Evolutionary conservation across 2,329 filamentous ascomycete genomes (phyloP), one percentile per base, ranked within the genome.

Genomic region (Ploettnerulaceae sp.): DNA sequence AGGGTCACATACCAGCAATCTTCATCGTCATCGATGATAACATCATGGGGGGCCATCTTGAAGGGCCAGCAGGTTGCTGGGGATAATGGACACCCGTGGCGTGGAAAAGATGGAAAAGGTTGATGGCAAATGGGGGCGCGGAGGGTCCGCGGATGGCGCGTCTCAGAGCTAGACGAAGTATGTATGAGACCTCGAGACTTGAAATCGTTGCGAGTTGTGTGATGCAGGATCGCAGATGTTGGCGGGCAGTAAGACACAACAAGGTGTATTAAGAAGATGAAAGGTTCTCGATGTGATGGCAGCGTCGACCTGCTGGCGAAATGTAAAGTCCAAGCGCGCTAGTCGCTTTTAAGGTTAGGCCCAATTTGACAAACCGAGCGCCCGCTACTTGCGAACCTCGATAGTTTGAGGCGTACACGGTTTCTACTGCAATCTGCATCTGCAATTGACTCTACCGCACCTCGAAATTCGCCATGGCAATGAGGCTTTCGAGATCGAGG

Each of bases 21-120:
- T 60, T 84, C 81, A 63, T 84, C 81, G 61, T 86, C 81, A 57
- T 85, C 82, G 66, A 86, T 77, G 66, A 84, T 84, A 57, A 74
- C 77, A 64, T 86, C 82, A 70, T 84, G 62, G 47, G 80, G 80
- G 46, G 80, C 78, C 81, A 84, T 84, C 52, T 55, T 70, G 64
- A 26, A 38, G 20, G 42, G 17, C 33, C 22, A 37, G 21, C 29
- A 46, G 47, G 52, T 47, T 31, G 42, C 34, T 24, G 34, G 32
- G 36, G 32, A 47, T 21, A 48, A 20, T 45, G 47, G 44, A 25
- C 44, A 22, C 15, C 38, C 33, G 47, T 55, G 48, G 44, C 35
- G 51, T 36, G 15, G 20, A 33, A n/a, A 43, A 22, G 38, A 31
- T 35, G 33, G 35, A 45, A 40, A 26, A 42, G 25, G 31, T 39